Evolutionary conservation across 106 monocot genomes (phyloP).

Genomic region (Amphibolis antarctica): DNA sequence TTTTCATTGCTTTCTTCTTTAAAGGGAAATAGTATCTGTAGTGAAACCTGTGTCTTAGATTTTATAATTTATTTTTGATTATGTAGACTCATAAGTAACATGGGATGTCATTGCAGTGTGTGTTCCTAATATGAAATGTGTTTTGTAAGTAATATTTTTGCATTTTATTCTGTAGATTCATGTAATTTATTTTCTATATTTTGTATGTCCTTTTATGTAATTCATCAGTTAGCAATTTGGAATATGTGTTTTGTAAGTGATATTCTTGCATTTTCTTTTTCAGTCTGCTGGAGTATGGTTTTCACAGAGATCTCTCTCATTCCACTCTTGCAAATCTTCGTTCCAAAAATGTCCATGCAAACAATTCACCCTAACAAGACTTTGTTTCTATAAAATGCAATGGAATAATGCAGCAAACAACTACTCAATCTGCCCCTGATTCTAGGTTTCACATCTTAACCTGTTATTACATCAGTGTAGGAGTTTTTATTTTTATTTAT

Average conservation of each 20-base stretch:
- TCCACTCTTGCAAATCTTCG: slow-evolving; percentile 16
- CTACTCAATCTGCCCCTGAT: slow-evolving; percentile 25
- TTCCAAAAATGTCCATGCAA: slow-evolving; percentile 10
- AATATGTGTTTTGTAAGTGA: neutral
- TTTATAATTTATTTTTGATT: neutral
- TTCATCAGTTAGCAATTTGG: neutral
- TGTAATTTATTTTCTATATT: too few relatives aligned
- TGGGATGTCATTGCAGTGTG: too few relatives aligned
- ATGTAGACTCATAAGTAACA: too few relatives aligned
- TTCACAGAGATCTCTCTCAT: slow-evolving; percentile 32
- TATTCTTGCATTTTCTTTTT: slow-evolving; percentile 1
- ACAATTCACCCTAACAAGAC: slow-evolving; percentile 16
- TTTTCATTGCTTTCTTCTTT: too few relatives aligned
- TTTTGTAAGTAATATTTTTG: too few relatives aligned
- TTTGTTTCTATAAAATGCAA: slow-evolving; percentile 15
- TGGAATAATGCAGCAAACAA: slow-evolving; percentile 15
- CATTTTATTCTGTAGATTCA: too few relatives aligned
- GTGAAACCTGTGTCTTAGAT: neutral
- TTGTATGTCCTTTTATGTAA: too few relatives aligned
- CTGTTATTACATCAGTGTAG: neutral
- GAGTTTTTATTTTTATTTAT: too few relatives aligned
- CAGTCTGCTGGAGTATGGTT: slow-evolving; percentile 47
- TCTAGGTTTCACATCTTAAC: slow-evolving; percentile 28
- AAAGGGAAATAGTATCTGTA: neutral
- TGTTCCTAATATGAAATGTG: too few relatives aligned